phyloP scores from a whole-genome alignment of 371 early-diverging fungal genomes.

The Mucor racemosus region DNA sequence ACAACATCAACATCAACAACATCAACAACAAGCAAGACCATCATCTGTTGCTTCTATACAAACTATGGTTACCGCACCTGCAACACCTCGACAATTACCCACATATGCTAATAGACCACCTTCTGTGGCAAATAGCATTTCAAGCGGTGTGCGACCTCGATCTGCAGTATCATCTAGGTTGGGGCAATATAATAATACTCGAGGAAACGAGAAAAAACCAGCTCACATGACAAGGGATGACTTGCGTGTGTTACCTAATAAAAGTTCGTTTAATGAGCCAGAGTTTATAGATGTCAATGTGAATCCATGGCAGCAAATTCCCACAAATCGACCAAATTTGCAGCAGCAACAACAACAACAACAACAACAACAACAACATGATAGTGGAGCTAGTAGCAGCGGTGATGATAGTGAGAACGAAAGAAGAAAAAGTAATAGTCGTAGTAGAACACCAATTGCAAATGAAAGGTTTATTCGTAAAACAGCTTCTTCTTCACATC shows the following conservation, averaged over 20 bases:
- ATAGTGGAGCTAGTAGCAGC: background rate
- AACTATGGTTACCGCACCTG: conserved; percentile 33
- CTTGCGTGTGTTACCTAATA: conserved; percentile 6
- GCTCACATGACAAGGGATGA: conserved; percentile 22
- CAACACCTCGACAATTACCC: conserved; percentile 22
- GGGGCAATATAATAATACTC: conserved; percentile 6
- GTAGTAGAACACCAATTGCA: conserved; percentile 4
- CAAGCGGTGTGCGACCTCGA: conserved; percentile 9
- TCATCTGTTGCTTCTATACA: conserved; percentile 28
- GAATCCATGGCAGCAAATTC: conserved; percentile 24
- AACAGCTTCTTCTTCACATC: background rate
- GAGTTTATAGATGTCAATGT: conserved; percentile 15
- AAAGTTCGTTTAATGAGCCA: background rate
- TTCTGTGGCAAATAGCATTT: conserved; percentile 12
- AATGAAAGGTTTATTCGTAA: background rate
- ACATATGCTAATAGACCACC: conserved; percentile 8
- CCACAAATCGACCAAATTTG: background rate
- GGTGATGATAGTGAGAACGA: background rate
- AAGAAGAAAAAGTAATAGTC: background rate
- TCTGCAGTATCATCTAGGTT: conserved; percentile 3
- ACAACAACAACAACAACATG: conserved; percentile 1
- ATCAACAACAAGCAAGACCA: conserved; percentile 17
- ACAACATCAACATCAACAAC: conserved; percentile 11
- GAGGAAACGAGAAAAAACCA: conserved; percentile 8
- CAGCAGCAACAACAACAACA: background rate